Evolutionary conservation across 1,139 yeast genomes (phyloP).

Genomic region (Kurtzmaniella quercitrusa): DNA sequence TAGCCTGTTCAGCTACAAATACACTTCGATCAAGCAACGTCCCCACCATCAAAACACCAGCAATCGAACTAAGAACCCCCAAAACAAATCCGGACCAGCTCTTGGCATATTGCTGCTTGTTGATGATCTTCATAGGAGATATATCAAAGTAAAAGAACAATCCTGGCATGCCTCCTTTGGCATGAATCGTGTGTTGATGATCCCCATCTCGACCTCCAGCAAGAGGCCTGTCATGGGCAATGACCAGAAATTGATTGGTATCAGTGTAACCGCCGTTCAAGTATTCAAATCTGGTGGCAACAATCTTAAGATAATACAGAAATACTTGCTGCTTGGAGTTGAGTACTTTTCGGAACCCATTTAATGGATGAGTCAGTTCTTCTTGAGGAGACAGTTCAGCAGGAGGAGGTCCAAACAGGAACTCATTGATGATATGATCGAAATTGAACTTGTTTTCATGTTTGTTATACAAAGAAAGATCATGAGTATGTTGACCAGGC

Average conservation of each 20-base stretch:
- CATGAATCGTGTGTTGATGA: constrained; percentile 83
- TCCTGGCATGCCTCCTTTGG: constrained; percentile 88
- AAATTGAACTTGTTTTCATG: constrained; percentile 56
- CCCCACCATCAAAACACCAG: constrained; percentile 92
- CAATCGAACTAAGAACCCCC: constrained; percentile 83
- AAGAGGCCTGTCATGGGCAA: constrained; percentile 82
- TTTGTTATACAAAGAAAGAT: constrained; percentile 64
- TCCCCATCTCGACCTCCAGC: constrained; percentile 86
- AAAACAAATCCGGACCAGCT: constrained; percentile 84
- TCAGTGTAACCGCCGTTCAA: constrained; percentile 51
- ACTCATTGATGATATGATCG: constrained; percentile 71
- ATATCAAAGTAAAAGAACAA: constrained; percentile 85
- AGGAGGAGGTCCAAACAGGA: constrained; percentile 76
- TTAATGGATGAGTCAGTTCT: constrained; percentile 67
- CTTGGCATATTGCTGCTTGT: constrained; percentile 71
- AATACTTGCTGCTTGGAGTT: constrained; percentile 60
- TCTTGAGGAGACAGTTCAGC: constrained; percentile 24
- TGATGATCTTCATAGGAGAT: constrained; percentile 87
- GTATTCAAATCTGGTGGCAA: constrained; percentile 80
- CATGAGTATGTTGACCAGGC: constrained; percentile 72
- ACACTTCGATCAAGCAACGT: constrained; percentile 82
- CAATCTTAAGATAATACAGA: constrained; percentile 83
- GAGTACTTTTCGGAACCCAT: constrained; percentile 41
- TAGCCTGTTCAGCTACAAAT: constrained; percentile 82
- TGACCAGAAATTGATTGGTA: constrained; percentile 90